Base-by-base conservation (phyloP, 2,329 filamentous ascomycete species). In the Acephala macrosclerotiorum region DNA sequence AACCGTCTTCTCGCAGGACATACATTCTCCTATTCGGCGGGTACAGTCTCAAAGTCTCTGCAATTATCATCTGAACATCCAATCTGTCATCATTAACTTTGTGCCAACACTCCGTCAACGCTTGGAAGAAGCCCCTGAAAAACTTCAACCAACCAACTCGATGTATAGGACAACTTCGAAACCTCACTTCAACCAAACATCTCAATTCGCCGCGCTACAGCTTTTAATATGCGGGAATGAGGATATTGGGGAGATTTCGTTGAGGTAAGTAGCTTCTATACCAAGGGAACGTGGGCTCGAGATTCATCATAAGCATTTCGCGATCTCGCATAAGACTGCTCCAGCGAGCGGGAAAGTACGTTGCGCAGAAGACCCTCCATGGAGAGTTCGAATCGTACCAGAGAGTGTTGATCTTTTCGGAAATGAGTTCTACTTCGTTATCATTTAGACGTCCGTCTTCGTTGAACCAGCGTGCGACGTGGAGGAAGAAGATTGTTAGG, bases 11-110 rank as follows among this genome's bases (percentile, higher is more conserved):
- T 1, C 42, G 25, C 16, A 60, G 36, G 3, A 64, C 45, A 49
- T 70, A 64, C n/a, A 72, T 68, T 7, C 67, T 47, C 22, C 61
- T 58, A 2, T 63, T 69, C 8, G 67, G 69, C 11, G 70, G 70
- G 51, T 71, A 71, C 3, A 72, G 58, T 7, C 67, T 60, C 1
- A 72, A 63, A 12, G 61, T 53, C 61, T 72, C 70, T 8, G 38
- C 33, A n/a, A 68, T 38, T 11, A 68, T 65, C n/a, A 16, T 36
- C 14, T 63, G 51, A 40, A 20, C 40, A 20, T 36, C 47, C 16
- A 38, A 29, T n/a, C 33, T 18, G 18, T 22, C 18, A 14, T 22
- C 56, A 16, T 38, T 36, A 7, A 14, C 18, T 22, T 22, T 42
- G 40, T 38, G 22, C 56, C 56, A 58, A 25, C 4, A 4, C 18